These are phyloP conservation scores for Chaetomium fimeti DNA, from an alignment of 495 filamentous ascomycete species.

Conservation along the genomic window DNA sequence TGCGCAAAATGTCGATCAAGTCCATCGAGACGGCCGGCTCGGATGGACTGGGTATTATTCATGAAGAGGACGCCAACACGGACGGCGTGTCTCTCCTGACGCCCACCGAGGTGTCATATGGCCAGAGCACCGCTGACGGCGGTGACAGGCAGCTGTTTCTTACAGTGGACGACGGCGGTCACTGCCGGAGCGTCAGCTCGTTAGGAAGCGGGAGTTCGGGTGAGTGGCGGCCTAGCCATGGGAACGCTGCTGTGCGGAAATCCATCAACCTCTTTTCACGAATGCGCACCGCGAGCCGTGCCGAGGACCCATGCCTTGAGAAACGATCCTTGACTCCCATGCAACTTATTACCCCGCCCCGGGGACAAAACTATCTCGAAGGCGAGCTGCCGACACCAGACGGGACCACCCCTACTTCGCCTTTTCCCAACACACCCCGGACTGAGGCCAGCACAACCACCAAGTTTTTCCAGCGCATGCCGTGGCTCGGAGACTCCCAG, in stretches of 20 bases:
- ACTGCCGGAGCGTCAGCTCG: slow-evolving; percentile 21
- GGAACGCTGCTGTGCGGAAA: background rate
- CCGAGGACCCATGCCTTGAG: slow-evolving; percentile 25
- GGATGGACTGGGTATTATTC: slow-evolving; percentile 23
- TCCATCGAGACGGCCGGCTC: slow-evolving; percentile 9
- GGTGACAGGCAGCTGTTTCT: background rate
- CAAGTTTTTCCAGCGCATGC: slow-evolving; percentile 22
- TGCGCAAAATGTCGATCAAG: slow-evolving; percentile 14
- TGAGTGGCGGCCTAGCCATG: slow-evolving; percentile 20
- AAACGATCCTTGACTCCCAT: slow-evolving; percentile 27
- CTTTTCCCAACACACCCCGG: background rate
- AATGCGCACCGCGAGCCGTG: slow-evolving; percentile 15
- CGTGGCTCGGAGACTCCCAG: slow-evolving; percentile 16
- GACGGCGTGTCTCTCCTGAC: slow-evolving; percentile 25
- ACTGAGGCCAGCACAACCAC: background rate
- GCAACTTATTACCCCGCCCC: slow-evolving; percentile 15
- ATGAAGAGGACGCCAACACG: slow-evolving; percentile 18
- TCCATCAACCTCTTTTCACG: slow-evolving; percentile 22
- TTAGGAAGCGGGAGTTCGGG: slow-evolving; percentile 21
- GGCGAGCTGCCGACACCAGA: slow-evolving; percentile 1
- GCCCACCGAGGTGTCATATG: slow-evolving; percentile 19
- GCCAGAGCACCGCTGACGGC: background rate
- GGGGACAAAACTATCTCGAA: background rate
- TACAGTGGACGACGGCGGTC: background rate
- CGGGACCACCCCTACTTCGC: background rate